Evolutionary conservation across 2,329 filamentous ascomycete genomes (phyloP), one percentile per base, ranked within the genome.

Genomic region (Fusarium incarnatum): DNA sequence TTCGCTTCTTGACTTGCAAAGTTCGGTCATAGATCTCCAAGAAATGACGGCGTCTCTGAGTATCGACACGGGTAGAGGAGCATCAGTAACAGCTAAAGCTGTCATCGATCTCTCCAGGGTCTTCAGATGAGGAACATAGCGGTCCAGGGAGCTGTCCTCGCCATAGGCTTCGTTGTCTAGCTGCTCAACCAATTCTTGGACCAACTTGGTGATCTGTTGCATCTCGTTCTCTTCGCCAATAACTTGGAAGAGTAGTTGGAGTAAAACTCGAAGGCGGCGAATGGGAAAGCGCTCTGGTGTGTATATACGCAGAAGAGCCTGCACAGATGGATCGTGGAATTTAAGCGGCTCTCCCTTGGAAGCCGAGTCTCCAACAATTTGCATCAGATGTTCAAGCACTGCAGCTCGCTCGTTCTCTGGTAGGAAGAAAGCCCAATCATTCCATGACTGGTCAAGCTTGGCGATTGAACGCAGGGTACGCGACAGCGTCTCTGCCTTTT

Each of bases 321-420:
- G 81, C 13, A 87, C 79, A 15, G 80, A 81, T 3, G 84, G 77
- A 53, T 87, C 83, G 8, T 83, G 79, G 18, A 86, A 76, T 11
- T 80, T 80, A 25, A 82, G 75, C 6, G 78, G 79, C 28, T 78
- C 74, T 8, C 75, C 77, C 9, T 77, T 78, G 5, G 76, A 73
- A 10, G 79, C 74, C 15, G 78, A 75, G 6, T 81, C 77, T 22
- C 82, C 76, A 47, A 84, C 82, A 42, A 87, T 82, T 52, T 87
- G 82, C 45, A 91, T 77, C 30, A 89, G 81, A 72, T 91, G 86
- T 68, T 92, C 88, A 20, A 91, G 80, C 3, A 88, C 85, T 4
- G 88, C 86, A 11, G 84, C 85, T 63, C 85, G 86, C 77, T 87
- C 86, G 8, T 77, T 68, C 46, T 84, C 87, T 1, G 83, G 78